Evolutionary conservation across 2,329 filamentous ascomycete species (phyloP).

Genomic region (Monosporascus sp.): DNA sequence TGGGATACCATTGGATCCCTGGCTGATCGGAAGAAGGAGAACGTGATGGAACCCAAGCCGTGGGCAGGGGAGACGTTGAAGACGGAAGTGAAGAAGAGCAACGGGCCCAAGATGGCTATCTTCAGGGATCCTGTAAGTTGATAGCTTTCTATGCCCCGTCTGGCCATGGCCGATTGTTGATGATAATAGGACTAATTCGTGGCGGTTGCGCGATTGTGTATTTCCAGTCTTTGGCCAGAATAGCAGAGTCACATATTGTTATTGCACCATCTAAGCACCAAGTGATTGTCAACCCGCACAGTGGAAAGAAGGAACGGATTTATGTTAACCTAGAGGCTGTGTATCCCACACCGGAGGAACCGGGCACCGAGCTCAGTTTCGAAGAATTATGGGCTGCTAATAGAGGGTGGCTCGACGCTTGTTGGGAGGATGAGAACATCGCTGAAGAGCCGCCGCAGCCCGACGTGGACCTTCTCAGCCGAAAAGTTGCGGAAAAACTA

Average conservation of each 20-base stretch:
- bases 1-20: slow-evolving; percentile 92
- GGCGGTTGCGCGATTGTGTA: slow-evolving; percentile 33
- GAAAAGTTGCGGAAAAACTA: slow-evolving; percentile 32
- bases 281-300: slow-evolving; percentile 76
- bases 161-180: slow-evolving; percentile 66
- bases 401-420: slow-evolving; percentile 62
- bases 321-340: slow-evolving; percentile 82
- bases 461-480: slow-evolving; percentile 22
- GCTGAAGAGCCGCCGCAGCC: slow-evolving; percentile 12
- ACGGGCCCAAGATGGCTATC: slow-evolving; percentile 76
- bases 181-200: slow-evolving; percentile 93
- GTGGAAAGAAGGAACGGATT: slow-evolving; percentile 77
- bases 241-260: slow-evolving; percentile 59
- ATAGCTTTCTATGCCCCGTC: slow-evolving; percentile 25
- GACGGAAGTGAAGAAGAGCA: slow-evolving; percentile 75
- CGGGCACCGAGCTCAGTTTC: slow-evolving; percentile 76
- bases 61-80: slow-evolving; percentile 92
- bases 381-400: slow-evolving; percentile 82
- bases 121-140: slow-evolving; percentile 93
- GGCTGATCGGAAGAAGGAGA: slow-evolving; percentile 90
- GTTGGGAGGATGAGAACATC: slow-evolving; percentile 45
- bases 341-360: slow-evolving; percentile 71
- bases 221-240: slow-evolving; percentile 55
- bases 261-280: slow-evolving; percentile 69
- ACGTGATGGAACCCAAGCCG: slow-evolving; percentile 76